These are phyloP conservation scores for Ophiostoma piceae DNA, from an alignment of 2,329 filamentous ascomycete genomes.

Conservation along the genomic window DNA sequence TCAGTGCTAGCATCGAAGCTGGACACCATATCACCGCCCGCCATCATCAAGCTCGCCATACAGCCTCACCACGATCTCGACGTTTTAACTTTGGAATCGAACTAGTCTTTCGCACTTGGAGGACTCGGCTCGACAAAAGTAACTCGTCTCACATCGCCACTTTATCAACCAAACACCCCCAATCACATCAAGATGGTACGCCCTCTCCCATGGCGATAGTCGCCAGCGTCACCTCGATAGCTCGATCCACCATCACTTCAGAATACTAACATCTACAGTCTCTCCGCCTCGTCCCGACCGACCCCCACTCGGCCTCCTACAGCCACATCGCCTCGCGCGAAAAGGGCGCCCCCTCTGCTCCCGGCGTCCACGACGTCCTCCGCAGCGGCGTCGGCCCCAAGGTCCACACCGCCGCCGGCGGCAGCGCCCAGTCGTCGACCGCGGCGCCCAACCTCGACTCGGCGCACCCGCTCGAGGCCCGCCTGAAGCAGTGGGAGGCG, in stretches of 20 bases:
- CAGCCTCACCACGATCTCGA: background rate
- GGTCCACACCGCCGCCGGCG: constrained; percentile 41
- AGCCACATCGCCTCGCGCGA: constrained; percentile 53
- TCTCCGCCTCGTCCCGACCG: constrained; percentile 79
- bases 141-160: background rate
- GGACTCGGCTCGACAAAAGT: background rate
- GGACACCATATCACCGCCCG: background rate
- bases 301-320: constrained; percentile 60
- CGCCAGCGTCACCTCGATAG: background rate
- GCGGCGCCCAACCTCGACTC: constrained; percentile 50
- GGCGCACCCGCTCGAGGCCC: constrained; percentile 84
- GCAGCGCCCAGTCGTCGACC: constrained; percentile 42
- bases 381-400: constrained; percentile 72
- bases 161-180: background rate
- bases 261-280: constrained; percentile 48
- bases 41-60: background rate
- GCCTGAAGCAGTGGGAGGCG: constrained; percentile 81
- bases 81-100: background rate
- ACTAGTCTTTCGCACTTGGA: background rate
- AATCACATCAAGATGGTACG: constrained; percentile 3
- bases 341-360: constrained; percentile 78
- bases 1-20: constrained; percentile 12
- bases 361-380: constrained; percentile 88
- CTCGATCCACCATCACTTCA: background rate
- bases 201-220: background rate